Evolutionary conservation across 805 yeast species (phyloP).

Genomic region (Spathaspora arborariae): DNA sequence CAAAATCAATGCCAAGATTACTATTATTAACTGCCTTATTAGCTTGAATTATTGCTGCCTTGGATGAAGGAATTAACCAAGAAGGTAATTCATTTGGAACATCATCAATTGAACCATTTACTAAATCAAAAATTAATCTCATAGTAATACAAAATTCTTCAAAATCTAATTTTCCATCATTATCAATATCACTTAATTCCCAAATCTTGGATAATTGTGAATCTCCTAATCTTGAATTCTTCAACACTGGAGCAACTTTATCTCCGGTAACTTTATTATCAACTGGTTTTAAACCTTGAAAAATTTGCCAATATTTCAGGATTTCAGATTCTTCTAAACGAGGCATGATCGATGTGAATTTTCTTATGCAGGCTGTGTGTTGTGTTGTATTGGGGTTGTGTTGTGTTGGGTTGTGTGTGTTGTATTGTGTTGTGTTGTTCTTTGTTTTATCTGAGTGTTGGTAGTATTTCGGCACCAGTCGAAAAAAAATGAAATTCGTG

Average conservation of each 20-base stretch:
- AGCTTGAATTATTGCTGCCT: slow-evolving; percentile 81
- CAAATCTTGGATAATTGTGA: slow-evolving; percentile 79
- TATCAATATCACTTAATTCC: slow-evolving; percentile 91
- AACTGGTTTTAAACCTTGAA: slow-evolving; percentile 81
- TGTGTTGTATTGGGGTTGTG: neutral
- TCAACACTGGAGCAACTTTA: slow-evolving; percentile 78
- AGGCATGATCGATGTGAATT: no score
- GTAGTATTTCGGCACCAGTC: no score
- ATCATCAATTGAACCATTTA: slow-evolving; percentile 56
- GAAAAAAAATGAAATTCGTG: no score
- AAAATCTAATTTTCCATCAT: slow-evolving; percentile 87
- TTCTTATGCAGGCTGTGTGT: no score
- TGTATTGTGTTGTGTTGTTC: no score
- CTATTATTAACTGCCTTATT: slow-evolving; percentile 56
- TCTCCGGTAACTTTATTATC: slow-evolving; percentile 80
- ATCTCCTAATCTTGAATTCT: slow-evolving; percentile 80
- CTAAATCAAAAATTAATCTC: slow-evolving; percentile 89
- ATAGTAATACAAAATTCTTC: slow-evolving; percentile 98
- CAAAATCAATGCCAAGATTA: slow-evolving; percentile 12
- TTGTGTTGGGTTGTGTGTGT: neutral
- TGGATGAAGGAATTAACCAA: slow-evolving; percentile 91
- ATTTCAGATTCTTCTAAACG: slow-evolving; percentile 92
- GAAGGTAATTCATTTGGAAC: slow-evolving; percentile 77
- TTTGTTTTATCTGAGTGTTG: no score
- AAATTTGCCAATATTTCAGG: slow-evolving; percentile 96